A percentile compares a stretch with the other conserved stretches of the same genome.
These are phyloP conservation scores for Cryptococcus sp. DNA, from an alignment of 1,284 basidiomycete genomes.

Conservation along the genomic window DNA sequence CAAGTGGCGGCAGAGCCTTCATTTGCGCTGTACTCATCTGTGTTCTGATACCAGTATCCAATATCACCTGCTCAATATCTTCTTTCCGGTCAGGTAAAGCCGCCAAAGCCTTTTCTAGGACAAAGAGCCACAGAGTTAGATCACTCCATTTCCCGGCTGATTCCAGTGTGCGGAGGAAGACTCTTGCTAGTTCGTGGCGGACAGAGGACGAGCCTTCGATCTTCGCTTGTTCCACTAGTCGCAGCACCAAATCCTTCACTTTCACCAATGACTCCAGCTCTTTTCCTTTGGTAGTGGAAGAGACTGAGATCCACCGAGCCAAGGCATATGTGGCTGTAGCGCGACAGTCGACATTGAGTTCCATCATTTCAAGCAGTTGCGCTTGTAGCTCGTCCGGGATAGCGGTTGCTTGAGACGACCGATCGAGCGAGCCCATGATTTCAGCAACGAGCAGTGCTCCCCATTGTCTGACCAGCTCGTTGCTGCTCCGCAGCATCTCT, in stretches of 20 bases:
- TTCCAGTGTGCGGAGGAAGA: constrained; percentile 21
- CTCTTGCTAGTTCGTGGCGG: constrained; percentile 30
- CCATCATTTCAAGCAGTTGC: constrained; percentile 20
- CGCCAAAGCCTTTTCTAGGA: constrained; percentile 15
- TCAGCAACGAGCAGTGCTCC: constrained; percentile 38
- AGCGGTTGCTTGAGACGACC: not conserved
- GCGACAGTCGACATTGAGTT: constrained; percentile 28
- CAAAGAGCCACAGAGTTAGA: constrained; percentile 20
- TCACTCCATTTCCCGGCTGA: constrained; percentile 22
- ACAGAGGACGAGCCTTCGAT: constrained; percentile 36
- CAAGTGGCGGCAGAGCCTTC: not conserved
- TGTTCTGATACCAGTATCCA: constrained; percentile 2
- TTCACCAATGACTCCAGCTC: not conserved
- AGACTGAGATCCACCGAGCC: constrained; percentile 20
- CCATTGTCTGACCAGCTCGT: constrained; percentile 36
- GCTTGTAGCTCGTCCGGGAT: constrained; percentile 5
- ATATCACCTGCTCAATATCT: constrained; percentile 6
- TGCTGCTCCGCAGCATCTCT: constrained; percentile 25
- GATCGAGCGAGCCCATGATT: constrained; percentile 9
- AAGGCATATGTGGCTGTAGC: constrained; percentile 37
- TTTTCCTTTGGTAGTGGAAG: not conserved
- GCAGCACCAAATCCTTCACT: constrained; percentile 9
- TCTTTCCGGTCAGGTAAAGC: not conserved
- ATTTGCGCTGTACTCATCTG: not conserved
- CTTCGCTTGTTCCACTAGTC: constrained; percentile 14